phyloP scores from a whole-genome alignment of 441 rosid species.

The Erodium trifolium region DNA sequence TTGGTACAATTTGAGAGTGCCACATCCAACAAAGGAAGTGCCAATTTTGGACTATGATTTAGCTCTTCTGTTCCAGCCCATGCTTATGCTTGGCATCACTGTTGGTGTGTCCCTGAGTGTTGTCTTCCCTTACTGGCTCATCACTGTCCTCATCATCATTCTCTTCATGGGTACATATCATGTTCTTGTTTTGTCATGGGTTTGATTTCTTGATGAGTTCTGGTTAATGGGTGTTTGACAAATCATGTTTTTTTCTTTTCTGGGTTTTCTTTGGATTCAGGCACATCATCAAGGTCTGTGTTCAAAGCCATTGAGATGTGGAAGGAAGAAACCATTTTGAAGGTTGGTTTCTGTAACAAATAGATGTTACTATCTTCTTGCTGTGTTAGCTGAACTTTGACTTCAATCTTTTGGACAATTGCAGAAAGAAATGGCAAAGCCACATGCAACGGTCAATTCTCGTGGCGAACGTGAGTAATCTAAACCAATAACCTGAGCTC shows the following conservation, averaged over 20 bases:
- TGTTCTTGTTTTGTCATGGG: not conserved
- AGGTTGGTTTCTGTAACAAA: slow-evolving; percentile 28
- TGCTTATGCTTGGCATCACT: slow-evolving; percentile 86
- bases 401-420: slow-evolving; percentile 10
- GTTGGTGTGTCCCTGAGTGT: slow-evolving; percentile 83
- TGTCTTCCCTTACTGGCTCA: slow-evolving; percentile 89
- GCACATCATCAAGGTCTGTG: slow-evolving; percentile 83
- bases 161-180: slow-evolving; percentile 53
- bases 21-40: slow-evolving; percentile 75
- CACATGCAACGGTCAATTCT: slow-evolving; percentile 31
- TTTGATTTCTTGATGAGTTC: not conserved
- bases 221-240: not conserved
- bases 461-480: slow-evolving; percentile 45
- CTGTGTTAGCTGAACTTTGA: not conserved
- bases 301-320: slow-evolving; percentile 70
- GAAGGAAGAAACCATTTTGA: slow-evolving; percentile 77
- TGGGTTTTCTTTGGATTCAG: slow-evolving; percentile 21
- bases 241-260: slow-evolving; percentile 1
- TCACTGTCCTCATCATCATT: slow-evolving; percentile 77
- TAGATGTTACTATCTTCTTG: not conserved
- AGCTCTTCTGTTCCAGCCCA: slow-evolving; percentile 71
- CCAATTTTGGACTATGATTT: slow-evolving; percentile 87
- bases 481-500: slow-evolving; percentile 9
- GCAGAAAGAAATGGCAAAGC: slow-evolving; percentile 60
- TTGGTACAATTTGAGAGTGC: slow-evolving; percentile 82